phyloP scores from a whole-genome alignment of 116 monocot genomes.

The Zostera marina region DNA sequence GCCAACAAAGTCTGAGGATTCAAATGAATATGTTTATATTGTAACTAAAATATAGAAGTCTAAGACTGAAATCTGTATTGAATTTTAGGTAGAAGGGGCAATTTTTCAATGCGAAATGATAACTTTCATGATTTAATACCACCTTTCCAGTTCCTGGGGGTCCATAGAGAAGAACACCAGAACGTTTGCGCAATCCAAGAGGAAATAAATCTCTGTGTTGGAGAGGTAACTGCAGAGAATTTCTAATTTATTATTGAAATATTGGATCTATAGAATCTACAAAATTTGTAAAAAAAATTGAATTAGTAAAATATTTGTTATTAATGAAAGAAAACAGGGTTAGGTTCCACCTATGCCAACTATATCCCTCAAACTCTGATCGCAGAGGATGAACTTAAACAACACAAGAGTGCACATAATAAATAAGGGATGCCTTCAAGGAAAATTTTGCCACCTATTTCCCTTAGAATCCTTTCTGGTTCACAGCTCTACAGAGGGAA shows the following conservation, averaged over 20 bases:
- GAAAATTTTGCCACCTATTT: too few relatives aligned
- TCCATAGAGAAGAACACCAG: conserved; percentile 94
- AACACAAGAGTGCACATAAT: too few relatives aligned
- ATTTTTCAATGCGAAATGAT: too few relatives aligned
- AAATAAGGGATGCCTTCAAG: too few relatives aligned
- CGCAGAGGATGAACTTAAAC: too few relatives aligned
- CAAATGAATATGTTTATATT: background rate
- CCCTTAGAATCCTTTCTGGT: too few relatives aligned
- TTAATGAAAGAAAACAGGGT: too few relatives aligned
- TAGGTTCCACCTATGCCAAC: too few relatives aligned
- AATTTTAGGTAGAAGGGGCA: background rate
- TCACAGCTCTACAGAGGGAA: too few relatives aligned
- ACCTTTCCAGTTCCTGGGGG: conserved; percentile 99
- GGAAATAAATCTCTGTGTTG: conserved; percentile 87
- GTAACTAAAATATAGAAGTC: conserved; percentile 1
- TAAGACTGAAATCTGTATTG: background rate
- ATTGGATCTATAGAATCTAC: background rate
- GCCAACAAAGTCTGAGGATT: conserved; percentile 71
- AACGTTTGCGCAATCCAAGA: conserved; percentile 79
- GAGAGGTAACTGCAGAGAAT: conserved; percentile 66
- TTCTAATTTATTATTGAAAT: background rate
- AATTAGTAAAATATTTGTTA: too few relatives aligned
- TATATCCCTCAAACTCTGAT: too few relatives aligned
- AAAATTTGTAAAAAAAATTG: too few relatives aligned
- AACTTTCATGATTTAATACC: background rate